Conservation (phyloP, 352 stramenopile species). For the Phytopythium vexans region DNA sequence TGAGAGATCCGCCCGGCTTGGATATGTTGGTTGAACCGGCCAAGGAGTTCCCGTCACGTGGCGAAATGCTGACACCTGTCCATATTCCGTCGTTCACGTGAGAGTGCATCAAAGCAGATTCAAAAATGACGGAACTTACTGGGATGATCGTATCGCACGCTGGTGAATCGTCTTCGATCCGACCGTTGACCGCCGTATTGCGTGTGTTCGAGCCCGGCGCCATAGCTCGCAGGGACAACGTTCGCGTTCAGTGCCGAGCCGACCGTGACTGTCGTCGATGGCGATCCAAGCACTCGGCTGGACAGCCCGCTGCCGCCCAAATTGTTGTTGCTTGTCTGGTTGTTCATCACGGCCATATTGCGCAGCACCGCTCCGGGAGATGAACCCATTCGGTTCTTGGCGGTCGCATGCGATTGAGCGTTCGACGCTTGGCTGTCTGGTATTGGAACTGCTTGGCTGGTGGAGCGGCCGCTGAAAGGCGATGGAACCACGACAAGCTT, state of each 20-base stretch:
- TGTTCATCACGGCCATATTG: conserved; percentile 15
- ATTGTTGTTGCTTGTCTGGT: conserved; percentile 15
- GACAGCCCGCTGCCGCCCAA: neutral
- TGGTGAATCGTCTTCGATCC: conserved; percentile 41
- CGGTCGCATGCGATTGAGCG: conserved; percentile 39
- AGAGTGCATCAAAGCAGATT: neutral
- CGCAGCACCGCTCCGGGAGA: conserved; percentile 13
- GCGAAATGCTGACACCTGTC: neutral
- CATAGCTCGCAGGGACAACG: conserved; percentile 9
- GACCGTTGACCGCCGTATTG: conserved; percentile 36
- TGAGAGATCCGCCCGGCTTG: neutral
- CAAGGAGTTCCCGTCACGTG: too few species aligned
- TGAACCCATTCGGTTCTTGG: conserved; percentile 30
- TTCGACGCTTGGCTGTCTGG: conserved; percentile 39
- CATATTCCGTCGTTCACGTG: neutral
- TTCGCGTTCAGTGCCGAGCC: conserved; percentile 34
- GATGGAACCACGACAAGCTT: too few species aligned
- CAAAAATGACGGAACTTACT: conserved; percentile 20
- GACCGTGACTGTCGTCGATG: conserved; percentile 43
- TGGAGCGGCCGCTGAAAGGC: neutral
- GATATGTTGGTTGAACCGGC: too few species aligned
- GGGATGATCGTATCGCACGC: conserved; percentile 55
- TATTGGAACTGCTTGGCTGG: conserved; percentile 19
- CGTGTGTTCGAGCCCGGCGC: conserved; percentile 23
- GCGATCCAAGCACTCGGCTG: neutral